These are phyloP conservation scores for Craterostigma plantagineum DNA, from an alignment of 257 asterid genomes.

Conservation along the genomic window DNA sequence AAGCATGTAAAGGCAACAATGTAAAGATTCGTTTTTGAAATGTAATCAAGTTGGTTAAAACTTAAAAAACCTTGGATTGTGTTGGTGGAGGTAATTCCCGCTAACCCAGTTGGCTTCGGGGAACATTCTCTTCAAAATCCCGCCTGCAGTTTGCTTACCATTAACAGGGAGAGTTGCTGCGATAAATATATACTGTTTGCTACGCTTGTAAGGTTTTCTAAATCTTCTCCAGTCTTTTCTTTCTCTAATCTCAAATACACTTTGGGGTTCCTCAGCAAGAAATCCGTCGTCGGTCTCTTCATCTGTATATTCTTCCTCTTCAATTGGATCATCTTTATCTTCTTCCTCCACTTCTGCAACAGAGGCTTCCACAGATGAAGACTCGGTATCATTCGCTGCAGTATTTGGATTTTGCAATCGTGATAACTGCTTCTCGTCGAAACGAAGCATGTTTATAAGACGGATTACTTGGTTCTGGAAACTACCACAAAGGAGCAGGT, in stretches of 20 bases:
- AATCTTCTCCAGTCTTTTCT: constrained; percentile 76
- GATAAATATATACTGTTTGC: constrained; percentile 91
- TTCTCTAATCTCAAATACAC: constrained; percentile 19
- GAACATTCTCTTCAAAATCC: constrained; percentile 64
- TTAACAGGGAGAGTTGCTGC: constrained; percentile 96
- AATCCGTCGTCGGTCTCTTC: constrained; percentile 23
- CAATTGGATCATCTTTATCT: constrained; percentile 12
- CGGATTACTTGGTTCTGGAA: constrained; percentile 89
- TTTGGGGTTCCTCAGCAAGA: constrained; percentile 15
- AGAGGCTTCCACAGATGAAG: constrained; percentile 11
- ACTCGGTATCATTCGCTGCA: constrained; percentile 12
- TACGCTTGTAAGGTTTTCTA: constrained; percentile 55
- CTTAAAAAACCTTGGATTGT: constrained; percentile 57
- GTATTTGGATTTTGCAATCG: constrained; percentile 23
- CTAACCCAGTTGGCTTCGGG: constrained; percentile 81
- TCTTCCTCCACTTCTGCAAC: constrained; percentile 22
- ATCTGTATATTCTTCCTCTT: constrained; percentile 28
- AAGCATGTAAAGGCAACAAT: constrained; percentile 8
- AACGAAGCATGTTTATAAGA: constrained; percentile 76
- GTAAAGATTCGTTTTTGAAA: not conserved
- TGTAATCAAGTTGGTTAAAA: no score
- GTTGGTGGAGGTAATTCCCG: constrained; percentile 85
- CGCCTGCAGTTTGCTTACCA: constrained; percentile 92
- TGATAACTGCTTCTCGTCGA: constrained; percentile 81
- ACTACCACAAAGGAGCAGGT: constrained; percentile 84